Evolutionary conservation across 352 stramenopile species (phyloP), one percentile per base, ranked within the genome.

Genomic region (Pythium sp.): DNA sequence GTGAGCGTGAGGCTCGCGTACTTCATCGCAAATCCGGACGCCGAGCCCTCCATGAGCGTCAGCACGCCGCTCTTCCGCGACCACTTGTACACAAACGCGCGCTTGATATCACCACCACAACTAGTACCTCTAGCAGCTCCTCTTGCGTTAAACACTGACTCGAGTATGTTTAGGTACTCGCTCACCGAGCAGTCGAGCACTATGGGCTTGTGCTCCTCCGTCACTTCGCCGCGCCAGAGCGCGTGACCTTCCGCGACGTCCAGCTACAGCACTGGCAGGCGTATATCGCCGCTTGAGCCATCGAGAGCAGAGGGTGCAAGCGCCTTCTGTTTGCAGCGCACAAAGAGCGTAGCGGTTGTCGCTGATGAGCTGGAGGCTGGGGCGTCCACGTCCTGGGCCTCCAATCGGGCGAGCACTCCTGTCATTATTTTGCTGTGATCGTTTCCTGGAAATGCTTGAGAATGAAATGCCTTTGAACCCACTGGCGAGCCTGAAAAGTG

Each of bases 31-130:
- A 90, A 75, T 2, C 67, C 65, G 18, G 63, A 62, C 2, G 26
- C 20, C n/a, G 76, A 63, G 11, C 55, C 62, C 60, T 88, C 81
- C 76, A 87, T 80, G 30, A 90, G 65, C 68, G 81, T 90, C 70
- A 90, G 66, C 65, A 62, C 67, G 0, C 28, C 46, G 43, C 67
- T 70, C 24, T 64, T 36, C 24, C 62, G 75, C 54, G 74, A 75
- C 81, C 81, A 90, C 32, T 76, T 78, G 47, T 81, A 79, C 60
- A 71, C 43, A 36, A 90, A 90, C 30, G 61, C 11, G 3, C 32
- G 58, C 12, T 12, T 26, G 11, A 6, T 41, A 5, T 12, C 9
- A 28, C 34, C 28, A 18, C 22, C 34, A 18, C 20, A 34, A 2
- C 14, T 38, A 38, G 41, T 20, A 26, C 56, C 69, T 1, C 63